Base-by-base conservation (phyloP, 805 yeast species). In the Candida stauntonica region DNA sequence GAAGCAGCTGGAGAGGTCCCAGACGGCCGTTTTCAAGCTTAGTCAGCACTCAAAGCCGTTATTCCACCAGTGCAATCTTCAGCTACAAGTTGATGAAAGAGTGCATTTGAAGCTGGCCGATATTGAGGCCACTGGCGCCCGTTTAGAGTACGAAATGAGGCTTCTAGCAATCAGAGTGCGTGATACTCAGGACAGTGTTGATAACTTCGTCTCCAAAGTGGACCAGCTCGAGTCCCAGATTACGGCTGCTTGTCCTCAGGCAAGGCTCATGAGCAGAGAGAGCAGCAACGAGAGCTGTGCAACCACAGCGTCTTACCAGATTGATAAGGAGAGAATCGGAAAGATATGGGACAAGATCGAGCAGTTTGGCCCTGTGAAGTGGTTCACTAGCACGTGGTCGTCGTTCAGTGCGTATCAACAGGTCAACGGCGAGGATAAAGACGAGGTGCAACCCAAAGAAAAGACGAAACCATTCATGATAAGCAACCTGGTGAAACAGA, bases 151-250 rank as follows among this genome's bases (percentile, higher is more conserved):
- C 55, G 91, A 84, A 52, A 63, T 79, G 31, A 61, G 83, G 16
- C 62, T 79, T 29, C 57, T 84, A 21, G 70, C 70, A 23, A 70
- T 73, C 17, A 78, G 82, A 47, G 70, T 84, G 33, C 70, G 75
- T 31, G 93, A 84, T 49, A 80, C 82, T 7, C 85, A 80, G 48
- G 79, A 78, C 19, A 70, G 79, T 31, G 68, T 77, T 39, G 62
- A 67, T 32, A 55, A 67, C 26, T 75, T 76, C 57, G 62, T 57
- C 8, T 31, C 50, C 14, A 64, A 66, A 46, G 66, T 69, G 26
- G 60, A 49, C 16, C 36, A 45, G 5, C 42, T 69, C 32, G 72
- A 68, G 31, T 27, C 39, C 2, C 24, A 47, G 1, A 44, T 54
- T 4, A 19, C 32, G 35, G 43, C 45, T 2, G 15, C 36, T 5